Evolutionary conservation across 2,329 filamentous ascomycete species (phyloP).

Genomic region (Pseudomassariella vexata): DNA sequence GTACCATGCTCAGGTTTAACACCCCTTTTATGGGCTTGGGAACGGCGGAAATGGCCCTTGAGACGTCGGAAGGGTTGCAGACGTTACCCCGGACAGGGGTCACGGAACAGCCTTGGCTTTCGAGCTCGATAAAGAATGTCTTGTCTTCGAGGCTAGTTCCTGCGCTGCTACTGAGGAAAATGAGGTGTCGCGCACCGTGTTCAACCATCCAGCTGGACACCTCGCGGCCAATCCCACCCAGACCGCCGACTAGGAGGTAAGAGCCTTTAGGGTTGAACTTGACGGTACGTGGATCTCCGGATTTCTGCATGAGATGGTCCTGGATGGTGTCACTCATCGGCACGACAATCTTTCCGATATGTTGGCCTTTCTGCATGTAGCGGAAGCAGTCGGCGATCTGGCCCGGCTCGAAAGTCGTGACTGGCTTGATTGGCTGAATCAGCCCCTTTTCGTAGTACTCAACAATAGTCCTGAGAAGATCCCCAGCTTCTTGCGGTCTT

Average conservation of each 20-base stretch:
- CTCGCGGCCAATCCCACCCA: constrained; percentile 15
- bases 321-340: constrained; percentile 1
- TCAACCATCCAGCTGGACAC: constrained; percentile 15
- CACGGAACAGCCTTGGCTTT: constrained; percentile 6
- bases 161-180: constrained; percentile 13
- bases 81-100: constrained; percentile 21
- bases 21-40: constrained; percentile 10
- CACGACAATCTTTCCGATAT: constrained; percentile 29
- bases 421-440: constrained; percentile 13
- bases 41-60: constrained; percentile 5
- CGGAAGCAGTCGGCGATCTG: constrained; percentile 25
- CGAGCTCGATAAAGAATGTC: constrained; percentile 8
- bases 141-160: constrained; percentile 5
- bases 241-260: constrained; percentile 16
- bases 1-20: constrained; percentile 4
- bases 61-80: constrained; percentile 14
- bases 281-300: background rate
- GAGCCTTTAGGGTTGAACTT: constrained; percentile 7
- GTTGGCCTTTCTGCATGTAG: constrained; percentile 27
- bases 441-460: constrained; percentile 9
- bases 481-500: background rate
- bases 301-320: background rate
- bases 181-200: constrained; percentile 13
- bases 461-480: constrained; percentile 3
- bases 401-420: constrained; percentile 13